Percentiles rank a stretch among this genome's conserved stretches.
phyloP scores from a whole-genome alignment of 306 rosid genomes.

The Quercus cerris region DNA sequence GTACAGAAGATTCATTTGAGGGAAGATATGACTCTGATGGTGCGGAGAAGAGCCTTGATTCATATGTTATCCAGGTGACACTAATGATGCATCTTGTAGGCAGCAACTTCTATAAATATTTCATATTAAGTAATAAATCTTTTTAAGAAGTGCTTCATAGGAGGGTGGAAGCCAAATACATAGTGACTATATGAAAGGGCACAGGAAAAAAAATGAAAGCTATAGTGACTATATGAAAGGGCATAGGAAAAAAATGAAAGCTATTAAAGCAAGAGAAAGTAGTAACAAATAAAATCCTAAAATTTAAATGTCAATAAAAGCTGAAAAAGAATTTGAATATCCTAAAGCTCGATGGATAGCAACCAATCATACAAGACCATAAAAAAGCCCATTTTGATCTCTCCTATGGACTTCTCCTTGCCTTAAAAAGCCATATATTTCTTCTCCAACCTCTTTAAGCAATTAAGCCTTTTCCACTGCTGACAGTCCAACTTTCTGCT shows the following conservation, averaged over 20 bases:
- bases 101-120: background rate
- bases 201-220: background rate
- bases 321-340: background rate
- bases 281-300: background rate
- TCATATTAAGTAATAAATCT: background rate
- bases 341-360: background rate
- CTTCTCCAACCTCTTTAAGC: background rate
- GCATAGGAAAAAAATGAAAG: background rate
- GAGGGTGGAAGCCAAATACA: background rate
- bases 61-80: constrained; percentile 84
- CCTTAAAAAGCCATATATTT: background rate
- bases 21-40: constrained; percentile 99
- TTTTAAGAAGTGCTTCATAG: background rate
- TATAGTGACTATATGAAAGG: background rate
- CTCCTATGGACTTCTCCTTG: background rate
- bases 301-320: background rate
- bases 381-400: background rate
- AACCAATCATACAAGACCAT: background rate
- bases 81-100: constrained; percentile 2
- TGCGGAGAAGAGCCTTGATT: constrained; percentile 82
- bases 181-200: background rate
- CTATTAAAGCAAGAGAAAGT: background rate
- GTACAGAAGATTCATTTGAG: constrained; percentile 68
- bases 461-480: background rate
- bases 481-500: background rate